Conservation (phyloP, 1,284 basidiomycete genomes). For the Irpex sp. region DNA sequence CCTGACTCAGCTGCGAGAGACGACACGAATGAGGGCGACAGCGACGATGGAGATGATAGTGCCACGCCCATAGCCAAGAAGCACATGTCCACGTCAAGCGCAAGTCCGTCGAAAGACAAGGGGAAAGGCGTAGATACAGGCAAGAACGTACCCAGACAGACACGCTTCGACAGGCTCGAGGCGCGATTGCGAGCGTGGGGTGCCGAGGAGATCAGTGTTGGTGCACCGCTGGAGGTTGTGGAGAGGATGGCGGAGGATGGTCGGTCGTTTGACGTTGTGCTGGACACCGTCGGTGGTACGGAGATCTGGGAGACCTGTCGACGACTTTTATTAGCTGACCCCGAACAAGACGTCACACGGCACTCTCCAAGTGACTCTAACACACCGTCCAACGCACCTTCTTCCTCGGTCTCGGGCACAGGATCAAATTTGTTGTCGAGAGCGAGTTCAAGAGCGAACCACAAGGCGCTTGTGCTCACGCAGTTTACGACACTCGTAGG, state of each 20-base stretch:
- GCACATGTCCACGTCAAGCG: neutral
- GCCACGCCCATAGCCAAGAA: slow-evolving; percentile 10
- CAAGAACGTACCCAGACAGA: slow-evolving; percentile 4
- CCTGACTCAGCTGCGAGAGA: slow-evolving; percentile 37
- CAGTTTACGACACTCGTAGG: slow-evolving; percentile 79
- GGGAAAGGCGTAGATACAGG: neutral
- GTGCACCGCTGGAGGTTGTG: slow-evolving; percentile 51
- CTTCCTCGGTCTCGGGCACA: neutral
- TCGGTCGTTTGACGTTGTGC: slow-evolving; percentile 69
- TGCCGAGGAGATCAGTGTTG: slow-evolving; percentile 62
- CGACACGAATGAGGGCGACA: slow-evolving; percentile 13
- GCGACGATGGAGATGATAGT: slow-evolving; percentile 6
- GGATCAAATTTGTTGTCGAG: slow-evolving; percentile 3
- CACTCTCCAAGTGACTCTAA: slow-evolving; percentile 16
- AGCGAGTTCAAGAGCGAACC: slow-evolving; percentile 16
- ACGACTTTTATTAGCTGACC: slow-evolving; percentile 42
- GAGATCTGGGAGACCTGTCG: slow-evolving; percentile 72
- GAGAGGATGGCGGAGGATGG: slow-evolving; percentile 49
- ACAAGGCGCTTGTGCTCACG: slow-evolving; percentile 21
- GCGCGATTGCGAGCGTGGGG: slow-evolving; percentile 58
- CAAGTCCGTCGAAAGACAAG: neutral
- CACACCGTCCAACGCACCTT: slow-evolving; percentile 5
- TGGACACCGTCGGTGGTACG: slow-evolving; percentile 79
- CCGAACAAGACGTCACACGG: slow-evolving; percentile 13
- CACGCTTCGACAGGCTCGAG: slow-evolving; percentile 39